These are phyloP conservation scores for Nectriaceae sp. DNA, from an alignment of 2,329 filamentous ascomycete species.

Conservation along the genomic window DNA sequence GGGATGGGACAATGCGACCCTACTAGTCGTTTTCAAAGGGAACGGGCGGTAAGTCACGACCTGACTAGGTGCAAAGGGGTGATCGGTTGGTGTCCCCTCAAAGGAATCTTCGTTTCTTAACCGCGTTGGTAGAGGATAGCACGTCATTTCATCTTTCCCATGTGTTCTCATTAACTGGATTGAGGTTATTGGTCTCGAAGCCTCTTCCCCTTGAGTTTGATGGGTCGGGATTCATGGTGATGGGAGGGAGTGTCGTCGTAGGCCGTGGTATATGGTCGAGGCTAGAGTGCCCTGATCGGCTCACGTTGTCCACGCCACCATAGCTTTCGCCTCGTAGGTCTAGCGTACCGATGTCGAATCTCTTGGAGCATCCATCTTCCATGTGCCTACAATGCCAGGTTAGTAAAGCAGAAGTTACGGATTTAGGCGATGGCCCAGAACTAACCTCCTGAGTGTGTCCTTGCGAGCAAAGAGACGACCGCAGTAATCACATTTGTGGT, in stretches of 20 bases:
- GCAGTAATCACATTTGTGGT: slow-evolving; percentile 72
- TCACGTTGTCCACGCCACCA: slow-evolving; percentile 18
- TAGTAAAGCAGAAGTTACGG: neutral
- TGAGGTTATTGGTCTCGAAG: neutral
- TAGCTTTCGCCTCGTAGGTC: slow-evolving; percentile 43
- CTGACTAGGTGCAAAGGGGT: too few species aligned
- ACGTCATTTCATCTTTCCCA: neutral
- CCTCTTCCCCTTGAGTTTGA: neutral
- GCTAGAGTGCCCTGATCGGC: slow-evolving; percentile 16
- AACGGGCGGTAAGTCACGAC: too few species aligned
- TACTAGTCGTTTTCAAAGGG: too few species aligned
- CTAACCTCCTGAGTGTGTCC: slow-evolving; percentile 78
- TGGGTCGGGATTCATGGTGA: neutral
- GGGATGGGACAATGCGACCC: too few species aligned
- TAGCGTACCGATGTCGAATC: slow-evolving; percentile 59
- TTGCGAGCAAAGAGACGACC: slow-evolving; percentile 73
- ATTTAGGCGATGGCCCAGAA: neutral
- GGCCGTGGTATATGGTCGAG: neutral
- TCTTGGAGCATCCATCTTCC: slow-evolving; percentile 73
- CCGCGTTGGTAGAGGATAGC: neutral
- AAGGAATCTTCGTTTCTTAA: too few species aligned
- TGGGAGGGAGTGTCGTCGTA: neutral
- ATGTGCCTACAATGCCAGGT: slow-evolving; percentile 59
- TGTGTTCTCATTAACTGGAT: neutral
- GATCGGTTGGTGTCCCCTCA: too few species aligned